These are phyloP conservation scores for Dalbergia cochinchinensis DNA, from an alignment of 306 rosid species.

Conservation along the genomic window DNA sequence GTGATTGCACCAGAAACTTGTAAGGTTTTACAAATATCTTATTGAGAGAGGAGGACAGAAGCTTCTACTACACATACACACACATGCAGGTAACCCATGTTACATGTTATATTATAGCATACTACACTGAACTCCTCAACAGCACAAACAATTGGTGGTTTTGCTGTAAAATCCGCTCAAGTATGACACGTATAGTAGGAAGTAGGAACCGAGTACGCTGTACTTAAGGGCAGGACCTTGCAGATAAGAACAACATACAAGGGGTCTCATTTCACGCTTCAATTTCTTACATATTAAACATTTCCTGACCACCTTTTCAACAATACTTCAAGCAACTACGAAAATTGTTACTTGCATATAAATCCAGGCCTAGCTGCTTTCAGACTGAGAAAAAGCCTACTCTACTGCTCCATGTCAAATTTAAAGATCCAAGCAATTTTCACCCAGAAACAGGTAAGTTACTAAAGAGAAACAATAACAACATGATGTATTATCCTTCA, in stretches of 20 bases:
- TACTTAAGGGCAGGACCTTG: slow-evolving; percentile 26
- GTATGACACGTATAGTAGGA: neutral
- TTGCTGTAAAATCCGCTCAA: neutral
- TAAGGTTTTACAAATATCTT: slow-evolving; percentile 23
- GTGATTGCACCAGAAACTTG: slow-evolving; percentile 14
- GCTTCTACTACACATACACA: neutral
- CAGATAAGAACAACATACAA: slow-evolving; percentile 32
- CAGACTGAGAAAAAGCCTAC: slow-evolving; percentile 9
- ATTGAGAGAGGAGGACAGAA: neutral
- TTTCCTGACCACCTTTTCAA: neutral
- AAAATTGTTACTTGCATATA: neutral
- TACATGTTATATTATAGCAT: no score
- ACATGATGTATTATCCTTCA: slow-evolving; percentile 4
- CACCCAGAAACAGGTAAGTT: slow-evolving; percentile 25
- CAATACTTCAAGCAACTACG: slow-evolving; percentile 3
- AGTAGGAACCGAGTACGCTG: neutral
- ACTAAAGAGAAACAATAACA: slow-evolving; percentile 9
- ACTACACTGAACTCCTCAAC: neutral
- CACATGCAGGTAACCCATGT: neutral
- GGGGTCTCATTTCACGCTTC: slow-evolving; percentile 15
- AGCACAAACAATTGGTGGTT: slow-evolving; percentile 3
- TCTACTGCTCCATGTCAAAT: slow-evolving; percentile 2
- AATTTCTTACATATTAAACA: neutral
- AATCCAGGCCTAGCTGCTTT: neutral
- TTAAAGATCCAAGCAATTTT: slow-evolving; percentile 18